Base-by-base conservation (phyloP, 202 grass and related monocot genomes). In the Bolboschoenoplectus hybrid region DNA sequence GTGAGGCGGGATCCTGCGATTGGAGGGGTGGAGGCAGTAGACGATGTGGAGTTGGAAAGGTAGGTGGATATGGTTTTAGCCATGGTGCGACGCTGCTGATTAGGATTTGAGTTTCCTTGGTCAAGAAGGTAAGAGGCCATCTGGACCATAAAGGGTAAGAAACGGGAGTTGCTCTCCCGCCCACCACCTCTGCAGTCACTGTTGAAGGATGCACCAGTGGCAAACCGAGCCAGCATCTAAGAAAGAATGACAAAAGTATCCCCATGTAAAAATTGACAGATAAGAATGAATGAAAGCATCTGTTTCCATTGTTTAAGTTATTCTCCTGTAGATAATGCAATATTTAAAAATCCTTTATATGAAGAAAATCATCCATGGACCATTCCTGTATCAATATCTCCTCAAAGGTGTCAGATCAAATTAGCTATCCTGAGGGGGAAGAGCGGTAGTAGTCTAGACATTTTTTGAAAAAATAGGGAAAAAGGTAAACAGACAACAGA, bases 151-250 rank as follows among this genome's bases (percentile, higher is more conserved):
- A 96, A 96, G 80, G 90, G 96, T 82, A 98, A 91, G 87, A 94
- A 98, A 49, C 82, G 90, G 1, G 93, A 98, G 87, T 98, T 98
- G 89, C 96, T 98, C 85, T 98, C 93, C 87, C 83, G 89, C 5
- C 96, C 96, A 40, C 96, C 96, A 78, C 96, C 96, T 92, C 95
- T 98, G 84, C 91, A 83, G 79, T 98, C 96, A 2, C 73, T 90
- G 74, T 86, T 98, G 85, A 98, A 98, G 63, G 85, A 86, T 81
- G 96, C 91, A 9, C 93, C 93, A 70, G 96, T 98, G 17, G 96
- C 96, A 90, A 98, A 96, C 85, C 96, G 92, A 80, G 96, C 96
- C 57, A 98, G 77, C 96, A 98, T 98, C 96, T 98, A 80, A 34
- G 51, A 55, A 86, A 87, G 58, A 79, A 80, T 60, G 51, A 77